Base-by-base conservation (phyloP, 2,329 filamentous ascomycete genomes). In the Penicillium italicum region DNA sequence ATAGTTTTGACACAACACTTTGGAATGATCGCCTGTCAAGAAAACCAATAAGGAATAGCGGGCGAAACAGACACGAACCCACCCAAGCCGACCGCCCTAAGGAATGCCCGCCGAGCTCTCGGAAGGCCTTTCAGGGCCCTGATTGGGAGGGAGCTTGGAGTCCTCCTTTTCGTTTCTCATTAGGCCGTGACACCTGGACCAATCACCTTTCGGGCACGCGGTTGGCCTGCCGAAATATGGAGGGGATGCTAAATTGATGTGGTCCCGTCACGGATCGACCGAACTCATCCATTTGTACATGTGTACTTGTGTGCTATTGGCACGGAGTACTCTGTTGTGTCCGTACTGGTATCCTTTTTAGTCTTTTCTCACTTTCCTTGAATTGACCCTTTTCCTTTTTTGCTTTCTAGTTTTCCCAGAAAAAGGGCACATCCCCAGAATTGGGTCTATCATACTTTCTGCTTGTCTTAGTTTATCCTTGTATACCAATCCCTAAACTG, bases 151-250 rank as follows among this genome's bases (percentile, higher is more conserved):
- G n/a, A 20, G 42, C 36, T 33, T 9, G 42, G 11, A 37, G 7
- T 45, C 26, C 24, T 36, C 62, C 58, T 62, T 62, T 62, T 63
- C 41, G 42, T 55, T 30, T 57, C 16, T 55, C 38, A 50, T 57
- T 55, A 46, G 57, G 48, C 40, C 31, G 36, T 36, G 36, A 26
- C 22, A 47, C 33, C 20, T 49, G 26, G 20, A 26, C 53, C 55
- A 60, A 60, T 60, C 30, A 44, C 9, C 4, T 11, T 18, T 56
- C 38, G 51, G 38, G 52, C 34, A 37, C 42, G 30, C 38, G 46
- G 50, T 48, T 41, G 48, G 36, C 33, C 50, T 62, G 60, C 53
- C 58, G 55, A 57, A 46, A 34, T 41, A 55, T 42, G 50, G 49
- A 57, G 61, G 59, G 55, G 61, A 58, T 52, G 49, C 54, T 33